Percentiles rank a stretch among this genome's conserved stretches.
These are phyloP conservation scores for Aureobasidium sp. DNA, from an alignment of 2,329 filamentous ascomycete species.

Conservation along the genomic window DNA sequence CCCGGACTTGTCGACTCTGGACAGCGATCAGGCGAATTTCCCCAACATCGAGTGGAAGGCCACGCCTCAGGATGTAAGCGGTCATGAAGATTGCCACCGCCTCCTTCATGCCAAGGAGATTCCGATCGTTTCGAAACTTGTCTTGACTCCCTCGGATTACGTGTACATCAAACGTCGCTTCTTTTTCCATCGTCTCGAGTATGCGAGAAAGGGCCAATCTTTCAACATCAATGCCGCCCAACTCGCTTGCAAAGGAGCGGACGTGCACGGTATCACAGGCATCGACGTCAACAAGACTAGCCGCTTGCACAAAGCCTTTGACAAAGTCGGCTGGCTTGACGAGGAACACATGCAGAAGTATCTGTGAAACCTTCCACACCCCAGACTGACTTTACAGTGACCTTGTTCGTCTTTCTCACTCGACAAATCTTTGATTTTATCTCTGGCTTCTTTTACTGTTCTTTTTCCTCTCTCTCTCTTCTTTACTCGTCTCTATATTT, in stretches of 20 bases:
- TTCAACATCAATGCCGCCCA: conserved; percentile 95
- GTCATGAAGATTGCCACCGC: conserved; percentile 58
- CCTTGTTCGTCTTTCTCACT: neutral
- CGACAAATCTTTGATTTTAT: neutral
- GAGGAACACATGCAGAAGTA: conserved; percentile 19
- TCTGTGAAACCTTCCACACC: neutral
- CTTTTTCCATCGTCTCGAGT: conserved; percentile 67
- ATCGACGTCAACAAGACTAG: conserved; percentile 98
- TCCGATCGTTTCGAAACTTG: conserved; percentile 65
- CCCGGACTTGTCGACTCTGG: conserved; percentile 59
- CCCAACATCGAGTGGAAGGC: conserved; percentile 80
- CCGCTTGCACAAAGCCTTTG: conserved; percentile 82
- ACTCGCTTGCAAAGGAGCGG: conserved; percentile 67
- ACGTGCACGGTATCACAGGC: conserved; percentile 1
- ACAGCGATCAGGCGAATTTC: conserved; percentile 54
- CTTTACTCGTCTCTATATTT: neutral
- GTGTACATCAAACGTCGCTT: conserved; percentile 89
- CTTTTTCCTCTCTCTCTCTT: neutral
- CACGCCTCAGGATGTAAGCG: conserved; percentile 63
- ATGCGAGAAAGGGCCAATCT: conserved; percentile 61
- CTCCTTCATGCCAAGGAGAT: conserved; percentile 74
- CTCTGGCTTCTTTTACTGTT: neutral
- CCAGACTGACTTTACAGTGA: neutral
- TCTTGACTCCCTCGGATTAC: conserved; percentile 80
- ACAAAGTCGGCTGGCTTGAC: conserved; percentile 77